Conservation (phyloP, 371 early-diverging fungal genomes). For the Actinomortierella ambigua region DNA sequence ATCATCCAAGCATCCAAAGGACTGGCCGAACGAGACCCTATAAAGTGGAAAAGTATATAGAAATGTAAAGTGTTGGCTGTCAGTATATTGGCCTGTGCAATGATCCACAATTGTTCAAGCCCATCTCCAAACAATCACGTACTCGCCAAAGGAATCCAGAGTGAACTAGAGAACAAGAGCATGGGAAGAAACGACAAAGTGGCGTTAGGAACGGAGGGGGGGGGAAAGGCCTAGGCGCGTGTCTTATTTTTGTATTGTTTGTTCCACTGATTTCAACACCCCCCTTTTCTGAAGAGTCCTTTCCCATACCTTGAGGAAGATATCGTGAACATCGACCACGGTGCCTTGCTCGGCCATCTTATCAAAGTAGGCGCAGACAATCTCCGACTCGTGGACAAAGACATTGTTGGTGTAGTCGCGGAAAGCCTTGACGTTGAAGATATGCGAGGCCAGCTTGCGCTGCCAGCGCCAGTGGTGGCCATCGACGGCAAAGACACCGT, state of each 20-base stretch:
- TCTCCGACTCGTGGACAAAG: conserved; percentile 53
- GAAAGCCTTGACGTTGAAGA: conserved; percentile 72
- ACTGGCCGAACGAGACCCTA: conserved; percentile 43
- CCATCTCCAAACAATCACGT: conserved; percentile 21
- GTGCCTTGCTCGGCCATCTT: conserved; percentile 40
- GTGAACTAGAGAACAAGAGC: conserved; percentile 45
- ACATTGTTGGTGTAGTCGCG: conserved; percentile 44
- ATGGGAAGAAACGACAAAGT: no score
- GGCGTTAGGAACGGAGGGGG: no score
- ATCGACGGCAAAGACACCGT: conserved; percentile 76
- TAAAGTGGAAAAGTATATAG: no score
- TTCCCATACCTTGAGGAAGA: conserved; percentile 50
- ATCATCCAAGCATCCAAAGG: conserved; percentile 38
- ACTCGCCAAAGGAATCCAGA: conserved; percentile 65
- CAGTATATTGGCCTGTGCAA: no score
- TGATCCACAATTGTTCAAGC: no score
- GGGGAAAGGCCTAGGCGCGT: no score
- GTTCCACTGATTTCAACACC: no score
- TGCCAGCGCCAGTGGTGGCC: conserved; percentile 72
- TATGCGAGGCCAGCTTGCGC: conserved; percentile 70
- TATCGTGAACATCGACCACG: conserved; percentile 61
- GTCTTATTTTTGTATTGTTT: no score
- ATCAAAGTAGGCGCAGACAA: conserved; percentile 44
- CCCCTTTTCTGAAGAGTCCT: no score
- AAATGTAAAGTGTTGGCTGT: no score